Percentiles rank a stretch among this genome's conserved stretches.
phyloP scores from a whole-genome alignment of 805 yeast species.

The Tetrapisispora iriomotensis region DNA sequence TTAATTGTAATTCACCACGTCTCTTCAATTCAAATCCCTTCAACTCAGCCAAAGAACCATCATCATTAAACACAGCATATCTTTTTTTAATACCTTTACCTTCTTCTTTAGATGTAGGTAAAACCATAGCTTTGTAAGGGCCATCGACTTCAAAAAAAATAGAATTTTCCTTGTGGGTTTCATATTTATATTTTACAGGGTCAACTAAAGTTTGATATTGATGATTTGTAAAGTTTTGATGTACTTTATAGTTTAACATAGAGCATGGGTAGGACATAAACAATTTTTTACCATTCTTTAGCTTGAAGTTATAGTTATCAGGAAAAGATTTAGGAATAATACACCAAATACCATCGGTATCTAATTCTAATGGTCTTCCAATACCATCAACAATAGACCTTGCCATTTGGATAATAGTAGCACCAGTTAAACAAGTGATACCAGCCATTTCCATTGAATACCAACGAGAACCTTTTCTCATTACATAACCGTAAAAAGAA shows the following conservation, averaged over 20 bases:
- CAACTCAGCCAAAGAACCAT: conserved; percentile 87
- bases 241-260: conserved; percentile 90
- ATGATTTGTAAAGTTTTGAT: conserved; percentile 81
- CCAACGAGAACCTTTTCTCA: conserved; percentile 99
- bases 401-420: conserved; percentile 97
- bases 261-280: conserved; percentile 88
- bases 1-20: conserved; percentile 89
- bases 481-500: conserved; percentile 95
- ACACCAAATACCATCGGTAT: conserved; percentile 99
- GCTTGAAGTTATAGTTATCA: conserved; percentile 63
- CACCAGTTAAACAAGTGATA: conserved; percentile 95
- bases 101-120: conserved; percentile 96
- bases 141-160: conserved; percentile 98
- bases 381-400: conserved; percentile 79
- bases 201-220: conserved; percentile 86
- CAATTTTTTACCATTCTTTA: conserved; percentile 69
- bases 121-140: conserved; percentile 93
- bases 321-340: conserved; percentile 90
- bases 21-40: conserved; percentile 95
- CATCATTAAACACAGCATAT: conserved; percentile 93
- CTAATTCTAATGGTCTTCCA: conserved; percentile 92
- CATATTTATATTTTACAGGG: conserved; percentile 55
- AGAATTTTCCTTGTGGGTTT: conserved; percentile 78
- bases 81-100: conserved; percentile 94
- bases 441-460: conserved; percentile 99